Evolutionary conservation across 352 stramenopile species (phyloP), one percentile per base, ranked within the genome.

Genomic region (Elongisporangium anandrum): DNA sequence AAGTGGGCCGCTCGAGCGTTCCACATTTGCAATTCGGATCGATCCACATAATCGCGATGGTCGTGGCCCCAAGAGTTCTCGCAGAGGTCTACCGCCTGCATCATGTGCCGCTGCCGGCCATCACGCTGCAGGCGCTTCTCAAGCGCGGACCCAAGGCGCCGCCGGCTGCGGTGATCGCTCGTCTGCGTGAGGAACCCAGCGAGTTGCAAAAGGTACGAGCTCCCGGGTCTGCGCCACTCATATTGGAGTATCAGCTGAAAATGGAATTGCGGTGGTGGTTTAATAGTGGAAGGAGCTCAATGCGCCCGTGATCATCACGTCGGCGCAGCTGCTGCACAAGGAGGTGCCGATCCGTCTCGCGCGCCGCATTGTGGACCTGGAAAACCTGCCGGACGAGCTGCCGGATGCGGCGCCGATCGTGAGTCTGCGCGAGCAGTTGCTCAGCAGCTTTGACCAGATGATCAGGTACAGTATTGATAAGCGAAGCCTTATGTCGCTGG

Each of bases 21-120:
- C 29, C 29, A 41, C 29, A 41, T 41, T 41, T 41, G 29, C 29
- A 41, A 41, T 34, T 34, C 24, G 24, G 24, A 34, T 34, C 24
- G 24, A 41, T 41, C 9, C 29, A 41, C 24, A 59, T 13, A 48
- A 80, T 70, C 65, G 48, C 61, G 7, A 78, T 77, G 51, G 79
- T 71, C 50, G 63, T 75, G 49, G 68, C 67, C 50, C 69, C 79
- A 50, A 87, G 87, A 61, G 79, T 92, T 50, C 63, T 94, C 59
- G 77, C 84, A 15, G 84, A 92, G 61, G 83, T 94, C 54, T 92
- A 94, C 64, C 84, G 84, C 66, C 72, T 87, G 64, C 84, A 94
- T 64, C 80, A 94, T 66, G 81, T 94, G 53, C 84, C 84, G 50
- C 61, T 92, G 63, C 81, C 81, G 21, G 76, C 81, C 16, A 94